Base-by-base conservation (phyloP, 2,329 filamentous ascomycete species). In the Westerdykella aurantiaca region DNA sequence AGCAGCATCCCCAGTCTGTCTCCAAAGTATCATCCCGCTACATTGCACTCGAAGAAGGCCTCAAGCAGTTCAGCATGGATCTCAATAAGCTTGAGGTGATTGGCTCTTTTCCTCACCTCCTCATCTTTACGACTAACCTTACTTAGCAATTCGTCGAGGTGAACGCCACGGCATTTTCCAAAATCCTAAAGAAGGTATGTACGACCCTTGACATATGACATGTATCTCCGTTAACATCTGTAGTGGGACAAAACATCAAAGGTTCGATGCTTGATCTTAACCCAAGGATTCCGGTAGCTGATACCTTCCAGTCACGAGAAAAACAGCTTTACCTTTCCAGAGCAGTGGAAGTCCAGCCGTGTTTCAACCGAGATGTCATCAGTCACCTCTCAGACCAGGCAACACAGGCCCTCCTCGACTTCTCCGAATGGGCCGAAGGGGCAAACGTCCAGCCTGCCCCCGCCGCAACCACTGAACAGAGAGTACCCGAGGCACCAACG, bases 211-310 rank as follows among this genome's bases (percentile, higher is more conserved):
- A 16, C 22, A 6, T 31, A 42, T 31, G 33, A 23, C 18, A 38
- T 42, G 39, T 31, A 6, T 21, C 18, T 21, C 18, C 50, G 59
- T 71, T 74, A 59, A 71, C 70, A 40, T 51, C 44, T 51, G 45
- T 63, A 83, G 80, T 98, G 93, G 93, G 93, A 98, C 72, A 98
- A 98, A 79, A 96, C 90, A 1, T 96, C 91, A 55, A 98, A 97
- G 77, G 80, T 83, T 65, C 53, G 68, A 53, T 46, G 44, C 39
- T 7, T 56, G 43, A 43, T 37, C 47, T 51, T 25, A 11, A 9
- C 7, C 33, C 48, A 40, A 29, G 39, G 38, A 50, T 47, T 45
- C 39, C 42, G 38, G 47, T 58, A 46, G 60, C 70, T 69, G 57
- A 71, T 55, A 47, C 39, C 22, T 48, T 38, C 43, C 66, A 83